phyloP scores from a whole-genome alignment of 805 yeast species.

The Candida awuae region DNA sequence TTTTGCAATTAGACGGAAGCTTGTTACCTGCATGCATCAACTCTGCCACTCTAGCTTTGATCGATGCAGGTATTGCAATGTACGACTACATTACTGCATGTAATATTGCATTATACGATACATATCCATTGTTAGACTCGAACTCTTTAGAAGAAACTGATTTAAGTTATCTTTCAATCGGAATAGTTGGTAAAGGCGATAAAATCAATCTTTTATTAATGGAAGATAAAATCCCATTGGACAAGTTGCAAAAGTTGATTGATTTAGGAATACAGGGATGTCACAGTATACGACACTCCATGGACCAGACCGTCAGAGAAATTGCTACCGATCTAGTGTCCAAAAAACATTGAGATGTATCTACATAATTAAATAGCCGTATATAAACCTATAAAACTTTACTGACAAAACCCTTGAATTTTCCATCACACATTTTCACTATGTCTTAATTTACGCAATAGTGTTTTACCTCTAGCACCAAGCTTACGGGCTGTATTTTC shows the following conservation, averaged over 20 bases:
- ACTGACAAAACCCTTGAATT: too few species aligned
- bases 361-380: constrained; percentile 1
- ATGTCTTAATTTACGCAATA: constrained; percentile 21
- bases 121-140: constrained; percentile 69
- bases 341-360: constrained; percentile 17
- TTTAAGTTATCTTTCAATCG: constrained; percentile 72
- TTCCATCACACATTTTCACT: constrained; percentile 1
- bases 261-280: constrained; percentile 85
- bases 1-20: constrained; percentile 88
- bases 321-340: constrained; percentile 49
- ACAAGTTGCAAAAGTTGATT: constrained; percentile 63
- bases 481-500: constrained; percentile 7
- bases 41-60: constrained; percentile 78
- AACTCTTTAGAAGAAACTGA: constrained; percentile 79
- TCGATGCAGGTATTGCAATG: constrained; percentile 94
- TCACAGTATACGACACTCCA: constrained; percentile 68
- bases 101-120: constrained; percentile 72
- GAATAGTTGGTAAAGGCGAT: constrained; percentile 74
- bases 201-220: constrained; percentile 67
- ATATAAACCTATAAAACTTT: background rate
- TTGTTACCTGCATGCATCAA: constrained; percentile 71
- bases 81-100: constrained; percentile 82
- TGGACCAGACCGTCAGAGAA: constrained; percentile 77
- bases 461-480: constrained; percentile 18
- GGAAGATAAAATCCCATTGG: constrained; percentile 82